Base-by-base conservation (phyloP, 1,284 basidiomycete genomes). In the Heimioporus retisporus region DNA sequence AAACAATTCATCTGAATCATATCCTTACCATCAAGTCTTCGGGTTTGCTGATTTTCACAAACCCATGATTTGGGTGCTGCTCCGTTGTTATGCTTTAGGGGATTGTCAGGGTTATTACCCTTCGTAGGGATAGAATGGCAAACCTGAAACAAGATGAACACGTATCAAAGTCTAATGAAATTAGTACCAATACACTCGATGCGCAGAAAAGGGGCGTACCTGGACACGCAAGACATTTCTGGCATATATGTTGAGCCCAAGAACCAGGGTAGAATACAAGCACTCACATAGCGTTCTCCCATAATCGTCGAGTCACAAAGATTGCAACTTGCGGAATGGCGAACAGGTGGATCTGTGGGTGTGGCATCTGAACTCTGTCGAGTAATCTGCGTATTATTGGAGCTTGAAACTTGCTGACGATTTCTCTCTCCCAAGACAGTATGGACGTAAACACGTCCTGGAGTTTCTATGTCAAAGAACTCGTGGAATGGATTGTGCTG, bases 41-140 rank as follows among this genome's bases (percentile, higher is more conserved):
- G 2, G 84, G 80, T 48, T 85, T 85, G 64, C 79, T 78, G 16
- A 96, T 80, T 76, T 86, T 90, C 43, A 93, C 90, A 75, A 96
- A 96, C 11, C 86, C 83, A 77, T 97, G 95, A 35, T 78, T 75
- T 2, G 95, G 95, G 77, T 97, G 95, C 60, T 93, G 91, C 68
- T 90, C 88, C 13, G 79, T 70, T 1, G 87, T 88, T 68, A 96
- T 92, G 65, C 86, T 90, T 56, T 40, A 40, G 21, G 64, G 56
- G 66, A 61, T 16, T 3, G 31, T 57, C 40, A 61, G 65, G 31
- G 65, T 55, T n/a, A 7, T 35, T 42, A 58, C 59, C 35, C 15
- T 54, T 10, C 25, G 21, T 43, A 63, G 44, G 55, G 16, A 50
- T 25, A 11, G 35, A 51, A 57, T 59, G 6, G 72, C 81, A 61